Evolutionary conservation across 805 yeast species (phyloP).

Genomic region (Teunomyces cretensis): DNA sequence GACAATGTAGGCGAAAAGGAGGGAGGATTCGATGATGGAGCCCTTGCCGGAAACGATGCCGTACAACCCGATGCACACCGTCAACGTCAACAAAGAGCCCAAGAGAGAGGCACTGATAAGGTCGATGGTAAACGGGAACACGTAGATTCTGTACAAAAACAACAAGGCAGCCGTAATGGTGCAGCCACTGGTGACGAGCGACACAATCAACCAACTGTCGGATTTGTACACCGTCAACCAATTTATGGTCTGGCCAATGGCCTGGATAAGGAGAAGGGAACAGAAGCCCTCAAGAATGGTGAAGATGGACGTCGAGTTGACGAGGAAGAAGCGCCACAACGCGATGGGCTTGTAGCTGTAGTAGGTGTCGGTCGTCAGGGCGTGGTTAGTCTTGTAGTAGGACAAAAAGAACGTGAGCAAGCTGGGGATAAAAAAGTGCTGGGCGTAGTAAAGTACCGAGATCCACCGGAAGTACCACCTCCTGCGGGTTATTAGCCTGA

Average conservation of each 20-base stretch:
- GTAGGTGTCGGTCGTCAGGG: conserved; percentile 19
- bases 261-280: conserved; percentile 86
- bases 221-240: conserved; percentile 63
- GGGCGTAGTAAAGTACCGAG: conserved; percentile 66
- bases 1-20: conserved; percentile 86
- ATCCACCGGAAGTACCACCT: conserved; percentile 45
- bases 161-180: conserved; percentile 74
- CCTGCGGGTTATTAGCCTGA: conserved; percentile 54
- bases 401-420: conserved; percentile 68
- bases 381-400: conserved; percentile 35
- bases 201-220: conserved; percentile 77
- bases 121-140: conserved; percentile 69
- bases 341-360: conserved; percentile 30
- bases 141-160: conserved; percentile 80
- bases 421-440: conserved; percentile 81
- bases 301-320: conserved; percentile 85
- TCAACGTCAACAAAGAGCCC: conserved; percentile 80
- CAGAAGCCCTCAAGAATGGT: conserved; percentile 92
- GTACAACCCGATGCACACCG: conserved; percentile 70
- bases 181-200: conserved; percentile 69
- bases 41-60: conserved; percentile 85
- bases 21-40: conserved; percentile 84
- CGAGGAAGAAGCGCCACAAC: conserved; percentile 71
- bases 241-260: conserved; percentile 77
- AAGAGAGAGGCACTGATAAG: conserved; percentile 75